Percentiles rank a stretch among this genome's conserved stretches.
Conservation (phyloP, 2,329 filamentous ascomycete species). For the Neofusicoccum ribis region DNA sequence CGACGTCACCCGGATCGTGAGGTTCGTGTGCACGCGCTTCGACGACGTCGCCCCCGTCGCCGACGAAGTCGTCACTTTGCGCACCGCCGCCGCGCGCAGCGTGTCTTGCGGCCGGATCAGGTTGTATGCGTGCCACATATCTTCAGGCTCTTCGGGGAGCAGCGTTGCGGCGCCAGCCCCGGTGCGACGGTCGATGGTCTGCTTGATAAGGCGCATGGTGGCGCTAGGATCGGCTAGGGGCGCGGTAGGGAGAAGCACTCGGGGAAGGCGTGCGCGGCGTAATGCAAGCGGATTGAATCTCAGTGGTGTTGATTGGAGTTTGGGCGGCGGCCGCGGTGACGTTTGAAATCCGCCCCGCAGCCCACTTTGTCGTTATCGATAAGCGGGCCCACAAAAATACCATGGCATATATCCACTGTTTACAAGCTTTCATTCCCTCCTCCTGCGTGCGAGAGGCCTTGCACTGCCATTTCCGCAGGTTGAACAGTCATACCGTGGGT, state of each 20-base stretch:
- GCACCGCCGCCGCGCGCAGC: slow-evolving; percentile 65
- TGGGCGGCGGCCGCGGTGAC: neutral
- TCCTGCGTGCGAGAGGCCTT: too few species aligned
- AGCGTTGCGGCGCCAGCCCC: slow-evolving; percentile 67
- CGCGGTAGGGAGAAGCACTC: neutral
- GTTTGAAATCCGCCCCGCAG: slow-evolving; percentile 3
- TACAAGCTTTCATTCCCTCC: too few species aligned
- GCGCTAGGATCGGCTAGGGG: neutral
- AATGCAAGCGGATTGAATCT: neutral
- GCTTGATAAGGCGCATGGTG: slow-evolving; percentile 66
- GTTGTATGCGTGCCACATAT: slow-evolving; percentile 80
- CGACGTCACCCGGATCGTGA: slow-evolving; percentile 65
- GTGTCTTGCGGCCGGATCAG: slow-evolving; percentile 66
- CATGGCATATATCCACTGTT: too few species aligned
- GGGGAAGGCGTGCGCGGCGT: too few species aligned
- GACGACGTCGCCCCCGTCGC: slow-evolving; percentile 63
- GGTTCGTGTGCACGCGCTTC: slow-evolving; percentile 63
- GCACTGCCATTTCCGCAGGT: too few species aligned
- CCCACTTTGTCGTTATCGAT: slow-evolving; percentile 5
- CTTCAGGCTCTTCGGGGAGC: slow-evolving; percentile 71
- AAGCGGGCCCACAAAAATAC: neutral
- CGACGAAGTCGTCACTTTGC: slow-evolving; percentile 63
- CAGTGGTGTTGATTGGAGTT: neutral
- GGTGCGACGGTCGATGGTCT: slow-evolving; percentile 62
- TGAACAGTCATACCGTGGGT: too few species aligned